Evolutionary conservation across 805 yeast species (phyloP).

Genomic region (Jamesozyma spencerorum): DNA sequence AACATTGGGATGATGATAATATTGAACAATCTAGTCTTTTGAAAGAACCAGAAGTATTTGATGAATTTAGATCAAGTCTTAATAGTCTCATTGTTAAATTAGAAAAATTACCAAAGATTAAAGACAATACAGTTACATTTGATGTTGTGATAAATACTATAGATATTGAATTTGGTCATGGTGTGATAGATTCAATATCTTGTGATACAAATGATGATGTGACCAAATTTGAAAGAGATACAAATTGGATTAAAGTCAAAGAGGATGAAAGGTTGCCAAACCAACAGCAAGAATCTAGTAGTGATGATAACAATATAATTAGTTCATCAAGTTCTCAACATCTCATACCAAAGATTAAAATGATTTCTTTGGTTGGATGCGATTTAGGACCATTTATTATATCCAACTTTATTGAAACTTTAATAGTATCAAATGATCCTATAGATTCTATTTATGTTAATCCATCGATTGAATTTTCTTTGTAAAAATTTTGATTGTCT

Average conservation of each 20-base stretch:
- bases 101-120: slow-evolving; percentile 17
- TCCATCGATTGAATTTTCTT: neutral
- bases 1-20: slow-evolving; percentile 14
- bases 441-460: slow-evolving; percentile 2
- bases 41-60: slow-evolving; percentile 23
- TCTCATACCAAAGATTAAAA: slow-evolving; percentile 17
- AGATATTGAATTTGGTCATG: slow-evolving; percentile 23
- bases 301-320: neutral
- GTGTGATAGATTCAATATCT: slow-evolving; percentile 1
- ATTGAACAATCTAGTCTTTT: slow-evolving; percentile 4
- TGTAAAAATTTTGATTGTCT: neutral
- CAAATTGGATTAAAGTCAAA: slow-evolving; percentile 24
- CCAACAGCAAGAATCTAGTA: slow-evolving; percentile 1
- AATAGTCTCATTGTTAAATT: slow-evolving; percentile 21
- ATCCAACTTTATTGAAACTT: slow-evolving; percentile 30
- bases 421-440: neutral
- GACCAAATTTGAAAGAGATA: slow-evolving; percentile 21
- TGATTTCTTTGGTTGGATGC: slow-evolving; percentile 33
- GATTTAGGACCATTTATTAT: slow-evolving; percentile 35
- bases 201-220: slow-evolving; percentile 6
- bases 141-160: slow-evolving; percentile 23
- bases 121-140: slow-evolving; percentile 22
- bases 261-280: slow-evolving; percentile 19
- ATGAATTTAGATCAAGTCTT: slow-evolving; percentile 27
- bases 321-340: neutral